These are phyloP conservation scores for Sphaerulina vaccinii DNA, from an alignment of 2,329 filamentous ascomycete species.

Conservation along the genomic window DNA sequence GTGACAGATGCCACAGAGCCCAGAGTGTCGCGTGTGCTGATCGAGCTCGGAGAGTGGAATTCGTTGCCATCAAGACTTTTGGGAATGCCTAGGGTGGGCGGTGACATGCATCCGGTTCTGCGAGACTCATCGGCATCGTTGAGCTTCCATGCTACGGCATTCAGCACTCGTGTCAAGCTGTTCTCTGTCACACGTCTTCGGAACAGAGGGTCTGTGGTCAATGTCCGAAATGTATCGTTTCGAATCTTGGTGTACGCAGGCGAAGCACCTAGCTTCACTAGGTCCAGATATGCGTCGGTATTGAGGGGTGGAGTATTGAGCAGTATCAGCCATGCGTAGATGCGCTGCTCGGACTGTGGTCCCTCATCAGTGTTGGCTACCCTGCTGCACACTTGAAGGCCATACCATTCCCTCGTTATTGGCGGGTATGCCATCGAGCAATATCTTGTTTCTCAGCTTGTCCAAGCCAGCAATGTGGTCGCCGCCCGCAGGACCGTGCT, in stretches of 20 bases:
- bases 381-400: too few relatives aligned
- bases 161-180: conserved; percentile 87
- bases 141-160: conserved; percentile 90
- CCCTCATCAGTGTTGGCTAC: not conserved
- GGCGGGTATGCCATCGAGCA: conserved; percentile 73
- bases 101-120: conserved; percentile 52
- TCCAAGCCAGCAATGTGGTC: conserved; percentile 67
- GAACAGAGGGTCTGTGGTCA: conserved; percentile 96
- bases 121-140: conserved; percentile 71
- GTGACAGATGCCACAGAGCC: conserved; percentile 52
- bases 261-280: conserved; percentile 89
- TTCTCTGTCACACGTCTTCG: conserved; percentile 93
- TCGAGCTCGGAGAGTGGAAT: conserved; percentile 37
- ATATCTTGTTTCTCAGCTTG: conserved; percentile 69
- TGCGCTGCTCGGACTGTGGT: conserved; percentile 77
- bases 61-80: conserved; percentile 52
- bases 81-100: conserved; percentile 50
- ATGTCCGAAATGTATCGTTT: conserved; percentile 95
- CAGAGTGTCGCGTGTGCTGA: conserved; percentile 36
- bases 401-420: conserved; percentile 79
- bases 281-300: conserved; percentile 83
- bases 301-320: conserved; percentile 81
- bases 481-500: conserved; percentile 74
- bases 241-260: conserved; percentile 96
- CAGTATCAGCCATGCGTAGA: conserved; percentile 94